Evolutionary conservation across 1,284 basidiomycete genomes (phyloP).

Genomic region (Microbotryomycetes sp.): DNA sequence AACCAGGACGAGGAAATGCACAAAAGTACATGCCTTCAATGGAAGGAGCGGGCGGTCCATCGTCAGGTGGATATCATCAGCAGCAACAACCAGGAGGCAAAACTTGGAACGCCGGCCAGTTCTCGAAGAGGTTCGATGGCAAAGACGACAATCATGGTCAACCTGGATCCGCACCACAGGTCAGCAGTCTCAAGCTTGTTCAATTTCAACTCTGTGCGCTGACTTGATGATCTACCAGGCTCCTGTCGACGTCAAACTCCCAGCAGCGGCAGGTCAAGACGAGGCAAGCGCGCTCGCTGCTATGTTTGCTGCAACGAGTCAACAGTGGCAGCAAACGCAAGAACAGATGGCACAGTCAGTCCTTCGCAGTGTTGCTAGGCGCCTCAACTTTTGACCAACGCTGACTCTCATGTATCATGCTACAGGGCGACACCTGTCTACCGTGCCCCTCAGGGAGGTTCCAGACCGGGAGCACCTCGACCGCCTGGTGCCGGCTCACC

Average conservation of each 20-base stretch:
- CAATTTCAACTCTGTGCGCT: too few relatives aligned
- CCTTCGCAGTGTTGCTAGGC: conserved; percentile 37
- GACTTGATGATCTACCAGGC: too few relatives aligned
- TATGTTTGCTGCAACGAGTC: conserved; percentile 85
- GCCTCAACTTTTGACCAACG: neutral
- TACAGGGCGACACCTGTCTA: conserved; percentile 24
- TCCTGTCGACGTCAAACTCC: conserved; percentile 17
- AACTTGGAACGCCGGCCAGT: conserved; percentile 37
- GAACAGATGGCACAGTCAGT: conserved; percentile 96
- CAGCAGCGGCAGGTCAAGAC: conserved; percentile 48
- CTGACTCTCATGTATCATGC: conserved; percentile 44
- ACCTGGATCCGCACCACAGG: too few relatives aligned
- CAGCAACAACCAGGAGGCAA: neutral
- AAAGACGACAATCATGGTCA: conserved; percentile 54
- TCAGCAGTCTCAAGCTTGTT: too few relatives aligned
- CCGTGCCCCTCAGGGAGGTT: conserved; percentile 34
- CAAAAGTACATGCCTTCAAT: conserved; percentile 34
- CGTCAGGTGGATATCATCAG: neutral
- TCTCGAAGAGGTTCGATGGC: conserved; percentile 85
- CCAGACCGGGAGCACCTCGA: conserved; percentile 23
- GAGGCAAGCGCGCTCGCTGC: conserved; percentile 85
- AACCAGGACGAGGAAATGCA: conserved; percentile 87
- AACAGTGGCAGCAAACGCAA: conserved; percentile 93
- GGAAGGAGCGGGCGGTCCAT: neutral
- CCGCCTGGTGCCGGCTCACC: too few relatives aligned